A percentile compares a stretch with the other conserved stretches of the same genome.
Evolutionary conservation across 2,329 filamentous ascomycete species (phyloP).

Genomic region (Chrysoporthe cubensis): DNA sequence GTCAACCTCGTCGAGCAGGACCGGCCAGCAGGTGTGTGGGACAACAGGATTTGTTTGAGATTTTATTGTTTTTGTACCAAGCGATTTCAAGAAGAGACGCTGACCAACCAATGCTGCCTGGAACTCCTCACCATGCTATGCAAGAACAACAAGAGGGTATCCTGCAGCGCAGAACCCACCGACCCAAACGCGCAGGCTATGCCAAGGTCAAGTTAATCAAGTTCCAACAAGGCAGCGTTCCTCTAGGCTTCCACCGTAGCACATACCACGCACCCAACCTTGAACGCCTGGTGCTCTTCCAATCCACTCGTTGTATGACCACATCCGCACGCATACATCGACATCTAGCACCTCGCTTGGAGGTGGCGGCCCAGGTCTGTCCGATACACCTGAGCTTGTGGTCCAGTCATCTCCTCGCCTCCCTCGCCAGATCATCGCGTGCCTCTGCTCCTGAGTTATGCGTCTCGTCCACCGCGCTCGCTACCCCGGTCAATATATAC

Average conservation of each 20-base stretch:
- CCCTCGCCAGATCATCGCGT: neutral
- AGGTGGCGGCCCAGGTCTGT: neutral
- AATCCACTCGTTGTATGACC: slow-evolving; percentile 2
- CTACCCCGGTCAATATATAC: slow-evolving; percentile 66
- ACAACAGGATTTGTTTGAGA: neutral
- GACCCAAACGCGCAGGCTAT: slow-evolving; percentile 3
- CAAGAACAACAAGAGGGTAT: neutral
- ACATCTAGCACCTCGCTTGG: neutral
- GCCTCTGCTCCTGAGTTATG: neutral
- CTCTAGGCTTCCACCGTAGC: neutral
- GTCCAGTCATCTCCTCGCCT: slow-evolving; percentile 14
- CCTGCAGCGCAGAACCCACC: neutral
- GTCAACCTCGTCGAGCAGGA: neutral
- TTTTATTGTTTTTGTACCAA: neutral
- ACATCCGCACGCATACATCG: neutral
- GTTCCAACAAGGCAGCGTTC: neutral
- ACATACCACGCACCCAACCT: neutral
- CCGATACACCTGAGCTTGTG: neutral
- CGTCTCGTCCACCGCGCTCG: neutral
- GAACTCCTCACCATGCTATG: neutral
- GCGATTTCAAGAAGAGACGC: neutral
- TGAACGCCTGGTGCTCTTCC: neutral
- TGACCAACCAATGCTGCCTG: neutral
- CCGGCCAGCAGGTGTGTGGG: neutral
- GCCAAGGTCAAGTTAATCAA: neutral